These are phyloP conservation scores for Novymonas esmeraldas DNA, from an alignment of 208 protist genomes.

Conservation along the genomic window DNA sequence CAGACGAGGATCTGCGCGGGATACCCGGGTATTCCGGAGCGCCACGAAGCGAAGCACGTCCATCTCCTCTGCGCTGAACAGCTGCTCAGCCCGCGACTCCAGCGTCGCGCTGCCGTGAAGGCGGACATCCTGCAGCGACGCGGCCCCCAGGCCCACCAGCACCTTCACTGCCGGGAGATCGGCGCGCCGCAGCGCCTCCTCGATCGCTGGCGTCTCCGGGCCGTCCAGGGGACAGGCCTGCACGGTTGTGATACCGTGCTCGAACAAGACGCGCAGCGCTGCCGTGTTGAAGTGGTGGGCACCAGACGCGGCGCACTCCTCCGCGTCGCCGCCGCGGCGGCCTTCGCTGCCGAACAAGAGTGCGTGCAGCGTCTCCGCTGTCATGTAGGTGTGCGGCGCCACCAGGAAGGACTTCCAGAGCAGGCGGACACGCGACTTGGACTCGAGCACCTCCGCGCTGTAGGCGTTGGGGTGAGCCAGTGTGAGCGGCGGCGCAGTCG, in stretches of 20 bases:
- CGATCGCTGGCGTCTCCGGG: constrained; percentile 51
- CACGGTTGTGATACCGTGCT: constrained; percentile 53
- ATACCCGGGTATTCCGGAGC: constrained; percentile 24
- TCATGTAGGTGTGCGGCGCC: constrained; percentile 52
- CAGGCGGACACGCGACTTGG: constrained; percentile 47
- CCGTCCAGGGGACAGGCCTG: constrained; percentile 52
- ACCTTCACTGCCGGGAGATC: constrained; percentile 43
- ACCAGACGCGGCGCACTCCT: not conserved
- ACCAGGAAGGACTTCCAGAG: constrained; percentile 58
- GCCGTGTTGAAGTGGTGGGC: constrained; percentile 21
- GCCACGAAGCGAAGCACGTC: constrained; percentile 35
- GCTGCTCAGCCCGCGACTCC: constrained; percentile 38
- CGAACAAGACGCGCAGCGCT: constrained; percentile 44
- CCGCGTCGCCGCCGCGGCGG: not conserved
- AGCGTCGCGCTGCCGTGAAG: constrained; percentile 44
- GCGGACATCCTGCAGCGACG: constrained; percentile 49
- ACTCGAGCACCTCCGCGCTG: constrained; percentile 43
- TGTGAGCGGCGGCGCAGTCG: constrained; percentile 15
- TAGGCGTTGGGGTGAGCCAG: constrained; percentile 45
- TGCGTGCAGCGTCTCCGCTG: constrained; percentile 55
- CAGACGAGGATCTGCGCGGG: constrained; percentile 43
- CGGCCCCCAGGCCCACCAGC: constrained; percentile 56
- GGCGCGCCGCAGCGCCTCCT: constrained; percentile 49
- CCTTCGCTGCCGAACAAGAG: constrained; percentile 43
- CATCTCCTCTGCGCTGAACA: constrained; percentile 44